Evolutionary conservation across 345 rosid genomes (phyloP).

Genomic region (Sonneratia alba): DNA sequence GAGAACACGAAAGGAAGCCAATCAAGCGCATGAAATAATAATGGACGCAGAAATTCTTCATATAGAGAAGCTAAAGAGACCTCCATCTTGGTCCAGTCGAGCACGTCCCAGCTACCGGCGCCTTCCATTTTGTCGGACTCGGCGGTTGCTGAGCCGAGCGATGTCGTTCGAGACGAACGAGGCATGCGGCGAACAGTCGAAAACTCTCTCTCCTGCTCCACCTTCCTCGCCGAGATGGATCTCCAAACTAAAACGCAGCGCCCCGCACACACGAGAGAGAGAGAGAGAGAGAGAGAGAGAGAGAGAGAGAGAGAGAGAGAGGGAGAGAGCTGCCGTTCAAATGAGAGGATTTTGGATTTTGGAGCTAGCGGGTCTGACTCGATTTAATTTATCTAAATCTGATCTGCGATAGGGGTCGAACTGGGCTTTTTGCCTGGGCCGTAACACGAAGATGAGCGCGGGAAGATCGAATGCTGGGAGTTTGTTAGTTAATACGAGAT

Average conservation of each 20-base stretch:
- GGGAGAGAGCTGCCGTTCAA: slow-evolving; percentile 5
- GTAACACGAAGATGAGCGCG: not conserved
- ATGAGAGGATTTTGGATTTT: not conserved
- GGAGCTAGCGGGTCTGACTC: not conserved
- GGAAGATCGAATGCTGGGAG: no score
- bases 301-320: slow-evolving; percentile 1
- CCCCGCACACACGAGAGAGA: not conserved
- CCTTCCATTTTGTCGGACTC: slow-evolving; percentile 64
- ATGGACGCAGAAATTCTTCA: not conserved
- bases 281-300: not conserved
- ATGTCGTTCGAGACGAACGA: slow-evolving; percentile 39
- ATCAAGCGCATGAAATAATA: slow-evolving; percentile 5
- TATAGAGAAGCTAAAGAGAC: slow-evolving; percentile 16
- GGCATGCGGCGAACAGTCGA: slow-evolving; percentile 24
- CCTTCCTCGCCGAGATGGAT: not conserved
- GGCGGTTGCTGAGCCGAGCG: slow-evolving; percentile 36
- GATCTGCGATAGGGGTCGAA: not conserved
- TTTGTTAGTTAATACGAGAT: no score
- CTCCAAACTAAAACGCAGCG: not conserved
- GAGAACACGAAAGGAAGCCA: slow-evolving; percentile 7
- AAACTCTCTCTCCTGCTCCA: not conserved
- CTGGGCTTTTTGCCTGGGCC: not conserved
- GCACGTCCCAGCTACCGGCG: slow-evolving; percentile 72
- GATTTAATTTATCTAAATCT: not conserved
- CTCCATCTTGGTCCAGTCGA: slow-evolving; percentile 78